Percentiles rank a stretch among this genome's conserved stretches.
Evolutionary conservation across 805 yeast genomes (phyloP).

Genomic region (Komagataella pseudopastoris): DNA sequence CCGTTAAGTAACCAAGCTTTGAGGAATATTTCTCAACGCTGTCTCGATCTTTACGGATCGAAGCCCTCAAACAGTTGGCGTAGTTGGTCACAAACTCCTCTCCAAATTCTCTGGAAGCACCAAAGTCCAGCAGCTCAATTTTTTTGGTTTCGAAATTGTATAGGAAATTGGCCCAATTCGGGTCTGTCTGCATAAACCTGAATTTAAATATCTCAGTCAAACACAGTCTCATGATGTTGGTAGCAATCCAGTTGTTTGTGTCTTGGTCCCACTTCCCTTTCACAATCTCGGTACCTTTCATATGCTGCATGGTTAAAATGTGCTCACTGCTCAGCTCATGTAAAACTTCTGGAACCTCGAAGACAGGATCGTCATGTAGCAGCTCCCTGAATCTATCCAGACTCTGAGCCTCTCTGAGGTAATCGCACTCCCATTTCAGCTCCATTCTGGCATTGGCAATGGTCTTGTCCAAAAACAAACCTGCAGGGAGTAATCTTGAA

Average conservation of each 20-base stretch:
- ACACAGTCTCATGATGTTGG: slow-evolving; percentile 77
- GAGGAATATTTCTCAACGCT: slow-evolving; percentile 52
- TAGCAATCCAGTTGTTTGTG: slow-evolving; percentile 68
- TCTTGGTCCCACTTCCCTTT: slow-evolving; percentile 67
- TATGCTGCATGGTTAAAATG: slow-evolving; percentile 79
- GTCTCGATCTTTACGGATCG: slow-evolving; percentile 53
- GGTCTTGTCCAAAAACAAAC: slow-evolving; percentile 82
- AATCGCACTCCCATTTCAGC: slow-evolving; percentile 96
- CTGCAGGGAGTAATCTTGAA: slow-evolving; percentile 77
- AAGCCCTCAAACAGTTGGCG: slow-evolving; percentile 58
- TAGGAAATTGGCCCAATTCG: slow-evolving; percentile 96
- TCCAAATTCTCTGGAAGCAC: slow-evolving; percentile 78
- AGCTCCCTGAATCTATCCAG: slow-evolving; percentile 55
- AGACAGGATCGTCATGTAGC: slow-evolving; percentile 45
- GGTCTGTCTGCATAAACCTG: slow-evolving; percentile 95
- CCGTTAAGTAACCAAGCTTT: slow-evolving; percentile 80
- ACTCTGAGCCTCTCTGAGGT: slow-evolving; percentile 74
- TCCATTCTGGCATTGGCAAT: slow-evolving; percentile 89
- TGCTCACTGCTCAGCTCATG: slow-evolving; percentile 68
- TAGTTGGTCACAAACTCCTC: slow-evolving; percentile 58
- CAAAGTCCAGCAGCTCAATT: slow-evolving; percentile 86
- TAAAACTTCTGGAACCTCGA: slow-evolving; percentile 71
- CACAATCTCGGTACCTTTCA: slow-evolving; percentile 74
- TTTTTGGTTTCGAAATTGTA: slow-evolving; percentile 59
- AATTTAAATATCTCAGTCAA: slow-evolving; percentile 73